Base-by-base conservation (phyloP, 257 asterid species). In the Dorcoceras hygrometricum region DNA sequence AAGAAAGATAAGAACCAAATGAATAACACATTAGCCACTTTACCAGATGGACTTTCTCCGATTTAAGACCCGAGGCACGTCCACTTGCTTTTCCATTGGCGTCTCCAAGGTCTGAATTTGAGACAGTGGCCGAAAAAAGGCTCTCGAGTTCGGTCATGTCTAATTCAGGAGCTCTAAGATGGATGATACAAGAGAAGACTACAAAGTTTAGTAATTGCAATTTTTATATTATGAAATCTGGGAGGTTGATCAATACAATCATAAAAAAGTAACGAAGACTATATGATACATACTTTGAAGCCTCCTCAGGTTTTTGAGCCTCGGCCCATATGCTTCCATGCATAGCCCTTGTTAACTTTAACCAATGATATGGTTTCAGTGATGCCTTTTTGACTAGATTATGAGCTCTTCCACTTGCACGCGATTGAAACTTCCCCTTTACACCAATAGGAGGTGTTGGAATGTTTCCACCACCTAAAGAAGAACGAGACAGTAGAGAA, bases 321-420 rank as follows among this genome's bases (percentile, higher is more conserved):
- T 88, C 96, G 31, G 95, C 96, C 97, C 97, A 91, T 53, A 91
- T 67, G 80, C 95, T 91, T 61, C 96, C 97, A 63, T 88, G 95
- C 76, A 79, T 72, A 46, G 87, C 93, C 75, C 90, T 79, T 23
- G 91, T 86, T 60, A 88, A 65, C 87, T 91, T 91, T 83, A 86
- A 72, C 97, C 97, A 91, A 75, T 91, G 95, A 71, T 86, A 88
- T 25, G 96, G 95, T 73, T 86, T 91, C 71, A 91, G 84, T 34
- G 89, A 70, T 25, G 86, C 31, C 73, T 71, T 87, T 71, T 73
- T 84, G 3, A 78, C 48, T 63, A 75, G 86, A 19, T 59, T 63
- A 56, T 65, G 87, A 68, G 50, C 63, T 67, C 73, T 86, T 58
- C 78, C 20, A 53, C 65, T 66, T 18, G 75, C 22, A 27, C 86